Evolutionary conservation across 169 alveolate species (phyloP).

Genomic region (Babesia caballi): DNA sequence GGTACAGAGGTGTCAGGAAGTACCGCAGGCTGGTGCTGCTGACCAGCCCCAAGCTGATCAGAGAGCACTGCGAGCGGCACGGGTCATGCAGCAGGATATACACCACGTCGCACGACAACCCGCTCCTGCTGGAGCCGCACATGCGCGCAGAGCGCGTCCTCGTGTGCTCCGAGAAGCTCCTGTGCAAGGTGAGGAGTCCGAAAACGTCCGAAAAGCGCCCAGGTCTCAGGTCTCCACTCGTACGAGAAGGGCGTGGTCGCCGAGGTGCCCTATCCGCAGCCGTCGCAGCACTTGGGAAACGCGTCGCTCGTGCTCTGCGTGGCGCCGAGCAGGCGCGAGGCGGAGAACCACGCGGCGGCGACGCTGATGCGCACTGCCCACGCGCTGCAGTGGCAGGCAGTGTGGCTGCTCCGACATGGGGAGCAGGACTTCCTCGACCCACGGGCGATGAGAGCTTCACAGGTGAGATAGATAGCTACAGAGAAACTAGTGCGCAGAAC

Average conservation of each 20-base stretch:
- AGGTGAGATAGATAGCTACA: conserved; percentile 17
- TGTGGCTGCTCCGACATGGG: conserved; percentile 56
- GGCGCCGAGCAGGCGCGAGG: conserved; percentile 34
- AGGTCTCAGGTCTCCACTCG: conserved; percentile 44
- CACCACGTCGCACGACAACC: conserved; percentile 58
- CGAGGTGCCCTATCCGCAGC: conserved; percentile 62
- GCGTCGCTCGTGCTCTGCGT: conserved; percentile 57
- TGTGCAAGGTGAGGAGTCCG: conserved; percentile 30
- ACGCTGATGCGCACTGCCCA: conserved; percentile 64
- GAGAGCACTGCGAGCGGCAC: conserved; percentile 55
- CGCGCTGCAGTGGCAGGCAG: conserved; percentile 67
- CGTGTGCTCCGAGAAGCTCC: conserved; percentile 43
- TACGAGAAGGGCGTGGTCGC: conserved; percentile 57
- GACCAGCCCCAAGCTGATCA: conserved; percentile 51
- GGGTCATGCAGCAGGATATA: conserved; percentile 58
- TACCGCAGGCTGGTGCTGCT: conserved; percentile 55
- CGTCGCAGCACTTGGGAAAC: conserved; percentile 42
- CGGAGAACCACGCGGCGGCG: conserved; percentile 15
- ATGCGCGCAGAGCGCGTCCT: conserved; percentile 51
- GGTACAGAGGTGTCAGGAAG: conserved; percentile 16
- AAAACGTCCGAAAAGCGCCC: neutral
- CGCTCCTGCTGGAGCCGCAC: conserved; percentile 35
- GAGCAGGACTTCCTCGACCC: conserved; percentile 64
- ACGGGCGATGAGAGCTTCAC: conserved; percentile 59
- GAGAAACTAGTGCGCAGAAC: conserved; percentile 26